A percentile compares a stretch with the other conserved stretches of the same genome.
These are phyloP conservation scores for Poronia punctata DNA, from an alignment of 495 filamentous ascomycete species.

Conservation along the genomic window DNA sequence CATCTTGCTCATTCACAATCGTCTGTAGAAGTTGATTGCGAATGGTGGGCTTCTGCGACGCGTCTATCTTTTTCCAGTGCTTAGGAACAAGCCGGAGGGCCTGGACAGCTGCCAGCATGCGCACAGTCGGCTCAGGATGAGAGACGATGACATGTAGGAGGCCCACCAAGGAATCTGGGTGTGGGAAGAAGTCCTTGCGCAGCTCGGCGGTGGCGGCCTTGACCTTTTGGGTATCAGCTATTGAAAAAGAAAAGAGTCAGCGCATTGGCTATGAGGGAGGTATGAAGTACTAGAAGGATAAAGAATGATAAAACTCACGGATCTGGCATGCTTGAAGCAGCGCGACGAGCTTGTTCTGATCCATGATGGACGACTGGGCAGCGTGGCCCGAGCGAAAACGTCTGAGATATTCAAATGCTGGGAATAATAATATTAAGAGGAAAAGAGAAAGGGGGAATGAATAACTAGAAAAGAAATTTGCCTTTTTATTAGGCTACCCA, in stretches of 20 bases:
- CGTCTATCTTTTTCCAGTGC: constrained; percentile 68
- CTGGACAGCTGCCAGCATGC: constrained; percentile 88
- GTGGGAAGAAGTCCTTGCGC: constrained; percentile 83
- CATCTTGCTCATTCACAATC: constrained; percentile 67
- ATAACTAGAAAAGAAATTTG: not conserved
- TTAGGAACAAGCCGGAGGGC: constrained; percentile 71
- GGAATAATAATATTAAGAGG: not conserved
- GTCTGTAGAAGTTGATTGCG: constrained; percentile 75
- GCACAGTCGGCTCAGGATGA: constrained; percentile 61
- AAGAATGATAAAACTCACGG: constrained; percentile 45
- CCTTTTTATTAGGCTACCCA: constrained; percentile 6
- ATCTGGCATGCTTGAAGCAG: constrained; percentile 68
- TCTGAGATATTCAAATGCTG: constrained; percentile 4
- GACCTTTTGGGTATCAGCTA: constrained; percentile 72
- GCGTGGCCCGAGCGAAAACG: constrained; percentile 3
- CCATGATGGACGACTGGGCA: constrained; percentile 42
- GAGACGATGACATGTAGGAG: constrained; percentile 79
- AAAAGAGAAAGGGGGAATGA: not conserved
- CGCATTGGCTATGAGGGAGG: not conserved
- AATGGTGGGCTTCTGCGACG: constrained; percentile 60
- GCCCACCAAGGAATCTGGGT: constrained; percentile 72
- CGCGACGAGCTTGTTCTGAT: constrained; percentile 65
- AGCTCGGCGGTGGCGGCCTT: constrained; percentile 86
- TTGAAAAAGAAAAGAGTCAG: constrained; percentile 5
- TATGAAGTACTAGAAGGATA: constrained; percentile 1